Conservation (phyloP, 495 filamentous ascomycete species). For the Xanthoparmelia taractica region DNA sequence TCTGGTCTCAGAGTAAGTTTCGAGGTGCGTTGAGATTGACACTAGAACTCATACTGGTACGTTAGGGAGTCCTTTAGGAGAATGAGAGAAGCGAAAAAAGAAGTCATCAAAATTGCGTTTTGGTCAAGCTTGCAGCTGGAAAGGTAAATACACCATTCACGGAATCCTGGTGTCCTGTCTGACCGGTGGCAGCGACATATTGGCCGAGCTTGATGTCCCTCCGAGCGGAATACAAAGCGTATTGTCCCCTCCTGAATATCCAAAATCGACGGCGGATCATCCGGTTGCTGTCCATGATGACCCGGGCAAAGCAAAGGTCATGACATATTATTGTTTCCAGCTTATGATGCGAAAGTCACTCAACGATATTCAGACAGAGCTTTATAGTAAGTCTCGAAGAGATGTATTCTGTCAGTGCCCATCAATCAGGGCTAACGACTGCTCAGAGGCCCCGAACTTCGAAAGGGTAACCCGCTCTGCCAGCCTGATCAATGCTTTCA, state of each 20-base stretch:
- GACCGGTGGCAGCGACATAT: constrained; percentile 60
- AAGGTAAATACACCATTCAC: constrained; percentile 48
- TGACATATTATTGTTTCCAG: constrained; percentile 79
- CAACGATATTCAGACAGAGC: constrained; percentile 71
- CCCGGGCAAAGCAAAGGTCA: constrained; percentile 39
- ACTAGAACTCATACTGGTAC: not conserved
- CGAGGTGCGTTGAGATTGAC: not conserved
- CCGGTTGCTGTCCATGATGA: constrained; percentile 19
- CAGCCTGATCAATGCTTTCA: constrained; percentile 31
- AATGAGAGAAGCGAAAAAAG: constrained; percentile 34
- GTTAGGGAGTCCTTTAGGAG: constrained; percentile 12
- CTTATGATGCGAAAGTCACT: constrained; percentile 77
- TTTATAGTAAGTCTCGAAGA: constrained; percentile 36
- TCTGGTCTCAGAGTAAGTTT: constrained; percentile 65
- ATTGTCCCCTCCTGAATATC: constrained; percentile 21
- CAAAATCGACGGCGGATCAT: constrained; percentile 22
- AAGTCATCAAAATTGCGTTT: constrained; percentile 67
- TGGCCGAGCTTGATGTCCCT: constrained; percentile 80
- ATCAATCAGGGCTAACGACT: not conserved
- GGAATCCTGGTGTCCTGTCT: not conserved
- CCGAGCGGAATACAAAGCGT: constrained; percentile 64
- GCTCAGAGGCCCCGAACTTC: constrained; percentile 18
- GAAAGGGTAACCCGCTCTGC: constrained; percentile 27
- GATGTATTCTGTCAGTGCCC: not conserved
- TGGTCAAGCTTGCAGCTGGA: constrained; percentile 95